Percentiles rank a stretch among this genome's conserved stretches.
phyloP scores from a whole-genome alignment of 305 asterid species.

The Solanum hybrid region DNA sequence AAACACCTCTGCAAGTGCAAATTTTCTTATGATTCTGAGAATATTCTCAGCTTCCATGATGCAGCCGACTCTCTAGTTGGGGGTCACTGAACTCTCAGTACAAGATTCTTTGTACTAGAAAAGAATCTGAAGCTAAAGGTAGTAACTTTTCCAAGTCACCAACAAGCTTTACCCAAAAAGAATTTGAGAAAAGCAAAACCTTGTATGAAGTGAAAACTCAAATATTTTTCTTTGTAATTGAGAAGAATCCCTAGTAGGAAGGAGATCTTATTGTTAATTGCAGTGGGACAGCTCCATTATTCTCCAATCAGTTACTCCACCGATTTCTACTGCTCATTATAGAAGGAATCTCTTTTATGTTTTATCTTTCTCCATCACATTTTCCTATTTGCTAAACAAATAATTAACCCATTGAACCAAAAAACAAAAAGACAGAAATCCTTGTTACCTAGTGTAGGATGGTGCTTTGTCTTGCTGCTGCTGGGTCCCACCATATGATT shows the following conservation, averaged over 20 bases:
- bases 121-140: background rate
- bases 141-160: background rate
- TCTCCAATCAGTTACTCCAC: conserved; percentile 1
- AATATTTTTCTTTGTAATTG: background rate
- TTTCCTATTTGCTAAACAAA: conserved; percentile 16
- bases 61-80: background rate
- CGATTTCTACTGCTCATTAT: background rate
- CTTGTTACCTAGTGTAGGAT: conserved; percentile 12
- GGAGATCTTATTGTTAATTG: background rate
- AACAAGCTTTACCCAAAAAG: background rate
- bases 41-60: conserved; percentile 8
- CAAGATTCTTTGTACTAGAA: background rate
- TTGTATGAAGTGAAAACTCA: background rate
- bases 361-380: conserved; percentile 4
- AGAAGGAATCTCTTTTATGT: background rate
- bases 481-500: conserved; percentile 6
- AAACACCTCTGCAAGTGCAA: background rate
- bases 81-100: background rate
- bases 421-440: conserved; percentile 23
- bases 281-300: conserved; percentile 1
- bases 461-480: conserved; percentile 14
- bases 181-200: background rate
- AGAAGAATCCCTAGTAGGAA: background rate
- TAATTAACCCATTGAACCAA: background rate
- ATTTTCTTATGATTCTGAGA: background rate